Evolutionary conservation across 2,329 filamentous ascomycete genomes (phyloP), one percentile per base, ranked within the genome.

Genomic region (Sphaerulina vaccinii): DNA sequence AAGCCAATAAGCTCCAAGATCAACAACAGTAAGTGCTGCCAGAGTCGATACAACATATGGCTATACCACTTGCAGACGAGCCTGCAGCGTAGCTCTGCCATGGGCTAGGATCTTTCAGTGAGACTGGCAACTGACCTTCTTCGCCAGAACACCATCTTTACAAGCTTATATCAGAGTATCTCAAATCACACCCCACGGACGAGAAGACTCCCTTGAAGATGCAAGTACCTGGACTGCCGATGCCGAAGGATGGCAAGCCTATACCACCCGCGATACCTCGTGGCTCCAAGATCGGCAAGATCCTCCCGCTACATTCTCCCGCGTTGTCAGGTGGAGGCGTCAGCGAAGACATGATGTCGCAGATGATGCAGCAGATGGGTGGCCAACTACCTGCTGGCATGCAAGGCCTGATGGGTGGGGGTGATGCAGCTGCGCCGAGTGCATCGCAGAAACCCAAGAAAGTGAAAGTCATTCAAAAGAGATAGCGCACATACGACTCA

Each of bases 351-450:
- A 83, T 96, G 56, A 84, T 97, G 66, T 90, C 93, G 76, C 91
- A 96, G 62, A 95, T 96, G 79, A 96, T 97, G 91, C 86, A 84
- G 65, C 90, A 95, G 75, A 95, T 97, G 89, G 60, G 65, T 6
- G 66, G 65, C 10, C 64, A 67, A 52, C 48, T 65, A 48, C 62
- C 63, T 51, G 56, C 61, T 11, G 64, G 65, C 16, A 60, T 67
- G 61, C 61, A 54, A 44, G 59, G 60, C 9, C 65, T 71, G 54
- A 60, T 65, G 47, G 58, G 48, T 38, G 56, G 55, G 22, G 59
- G 58, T 43, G 62, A 56, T 29, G 49, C 42, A 21, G 53, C 52
- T 13, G 45, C 46, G 13, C 19, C 37, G 18, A 19, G 32, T 11
- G 37, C 11, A 5, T 29, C 45, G n/a, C 55, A 56, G 42, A 46